Evolutionary conservation across 192 early-diverging fungal species (phyloP), one percentile per base, ranked within the genome.

Genomic region (Coemansia aciculifera): DNA sequence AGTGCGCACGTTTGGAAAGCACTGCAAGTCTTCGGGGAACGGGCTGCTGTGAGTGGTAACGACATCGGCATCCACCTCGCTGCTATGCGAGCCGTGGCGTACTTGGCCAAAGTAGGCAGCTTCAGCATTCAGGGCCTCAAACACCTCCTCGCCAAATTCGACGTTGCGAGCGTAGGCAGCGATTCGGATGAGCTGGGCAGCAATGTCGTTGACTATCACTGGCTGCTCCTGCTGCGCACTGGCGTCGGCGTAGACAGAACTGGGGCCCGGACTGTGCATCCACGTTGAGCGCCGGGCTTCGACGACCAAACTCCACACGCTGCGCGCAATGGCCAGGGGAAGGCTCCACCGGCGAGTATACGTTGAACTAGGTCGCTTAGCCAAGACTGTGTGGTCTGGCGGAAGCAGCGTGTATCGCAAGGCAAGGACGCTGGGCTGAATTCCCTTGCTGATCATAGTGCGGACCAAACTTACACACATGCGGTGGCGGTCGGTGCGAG

Each of bases 201-300:
- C 72, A 46, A 80, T 59, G 63, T 80, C 78, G 59, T 75, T 80
- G 36, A 74, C 73, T 56, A 80, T 72, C 17, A 80, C 78, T 9
- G 78, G 78, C 44, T 48, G 63, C n/a, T 66, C 63, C 24, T 52
- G 46, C 46, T 48, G 46, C 19, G 19, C n/a, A 21, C 46, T 48
- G 46, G 46, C n/a, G 36, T 59, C 51, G 8, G 59, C 52, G 19
- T 48, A 29, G 51, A 10, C 51, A 5, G 51, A 52, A 9, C 12
- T 7, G 38, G 36, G 48, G 23, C 15, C 31, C 13, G 52, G n/a
- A 42, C 40, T 21, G 19, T 54, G 4, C 52, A 59, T 43, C 78
- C 78, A 81, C 51, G 38, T 52, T 0, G 54, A 37, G 56, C 67
- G 78, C 17, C 78, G 60, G 8, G 56, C 46, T 9, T 67, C 70